Base-by-base conservation (phyloP, 176 grass and related monocot species). In the Bromus sterilis region DNA sequence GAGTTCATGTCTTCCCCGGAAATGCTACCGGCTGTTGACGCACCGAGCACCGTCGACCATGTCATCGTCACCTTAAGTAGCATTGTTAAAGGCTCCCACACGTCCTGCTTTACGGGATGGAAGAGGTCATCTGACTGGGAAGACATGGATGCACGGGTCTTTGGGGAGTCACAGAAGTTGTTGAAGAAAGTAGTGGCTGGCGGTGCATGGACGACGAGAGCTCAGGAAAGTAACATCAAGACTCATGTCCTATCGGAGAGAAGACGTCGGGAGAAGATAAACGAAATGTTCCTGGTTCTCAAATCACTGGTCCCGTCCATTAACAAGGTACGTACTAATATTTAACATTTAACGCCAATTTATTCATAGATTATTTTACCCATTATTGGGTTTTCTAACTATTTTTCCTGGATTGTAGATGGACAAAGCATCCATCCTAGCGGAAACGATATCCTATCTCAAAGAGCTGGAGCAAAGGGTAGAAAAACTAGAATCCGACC, bases 391-490 rank as follows among this genome's bases (percentile, higher is more conserved):
- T 4, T 44, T 44, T 44, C 13, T 44, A 33, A 48, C 23, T 2
- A 68, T 60, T 12, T 26, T 75, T 62, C 13, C 42, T 44, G 42
- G 42, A 14, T 34, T 61, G 53, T 76, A 97, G 94, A 75, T 87
- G 30, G 92, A 97, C 83, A 94, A 94, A 86, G 89, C 87, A 71
- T 92, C 95, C 11, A 89, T 97, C 61, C 92, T 97, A n/a, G 87
- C 80, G 1, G 80, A 92, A 15, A 86, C 94, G n/a, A 91, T 97
- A 60, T 86, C 80, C 0, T 97, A 97, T 60, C 48, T 97, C 12
- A 94, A 84, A 68, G 78, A 94, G 78, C 89, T 97, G 4, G 63
- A 94, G 75, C 82, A 23, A 86, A 89, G 83, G 56, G 80, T 97
- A 12, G 46, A 89, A 53, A 90, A 92, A 48, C 63, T 97, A 10